phyloP scores from a whole-genome alignment of 208 protist genomes.

The Tetramitus jugosus region DNA sequence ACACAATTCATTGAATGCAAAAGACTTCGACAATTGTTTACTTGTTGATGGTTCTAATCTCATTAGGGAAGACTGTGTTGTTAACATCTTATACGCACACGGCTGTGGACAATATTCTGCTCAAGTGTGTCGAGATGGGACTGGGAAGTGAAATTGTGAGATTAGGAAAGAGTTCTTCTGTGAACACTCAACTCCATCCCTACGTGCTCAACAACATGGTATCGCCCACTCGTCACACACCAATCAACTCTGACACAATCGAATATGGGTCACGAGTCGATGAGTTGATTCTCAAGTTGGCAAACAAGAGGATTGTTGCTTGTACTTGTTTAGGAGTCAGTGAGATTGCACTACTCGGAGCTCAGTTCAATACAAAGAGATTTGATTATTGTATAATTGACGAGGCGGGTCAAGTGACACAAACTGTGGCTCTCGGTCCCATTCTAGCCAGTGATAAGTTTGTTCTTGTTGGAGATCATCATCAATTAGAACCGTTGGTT shows the following conservation, averaged over 20 bases:
- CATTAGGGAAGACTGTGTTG: conserved; percentile 34
- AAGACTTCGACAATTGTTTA: conserved; percentile 41
- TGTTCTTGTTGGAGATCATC: conserved; percentile 34
- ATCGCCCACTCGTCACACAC: too few relatives aligned
- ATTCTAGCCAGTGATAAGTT: conserved; percentile 12
- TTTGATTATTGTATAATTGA: conserved; percentile 36
- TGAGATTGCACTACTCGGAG: background rate
- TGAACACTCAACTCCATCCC: background rate
- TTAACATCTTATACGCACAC: conserved; percentile 43
- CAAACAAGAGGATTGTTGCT: too few relatives aligned
- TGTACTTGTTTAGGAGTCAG: conserved; percentile 9
- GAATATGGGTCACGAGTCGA: too few relatives aligned
- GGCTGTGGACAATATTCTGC: conserved; percentile 50
- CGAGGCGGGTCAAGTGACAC: conserved; percentile 25
- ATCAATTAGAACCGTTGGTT: conserved; percentile 31
- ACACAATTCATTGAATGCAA: too few relatives aligned
- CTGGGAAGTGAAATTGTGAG: background rate
- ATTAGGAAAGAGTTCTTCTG: background rate
- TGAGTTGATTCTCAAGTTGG: too few relatives aligned
- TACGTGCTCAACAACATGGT: background rate
- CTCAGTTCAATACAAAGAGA: background rate
- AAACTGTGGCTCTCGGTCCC: background rate
- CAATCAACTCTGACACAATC: too few relatives aligned
- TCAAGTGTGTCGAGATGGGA: conserved; percentile 37
- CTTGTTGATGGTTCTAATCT: conserved; percentile 29